Evolutionary conservation across 805 yeast genomes (phyloP), one percentile per base, ranked within the genome.

Genomic region (Hemisphaericaspora nanyangensis): DNA sequence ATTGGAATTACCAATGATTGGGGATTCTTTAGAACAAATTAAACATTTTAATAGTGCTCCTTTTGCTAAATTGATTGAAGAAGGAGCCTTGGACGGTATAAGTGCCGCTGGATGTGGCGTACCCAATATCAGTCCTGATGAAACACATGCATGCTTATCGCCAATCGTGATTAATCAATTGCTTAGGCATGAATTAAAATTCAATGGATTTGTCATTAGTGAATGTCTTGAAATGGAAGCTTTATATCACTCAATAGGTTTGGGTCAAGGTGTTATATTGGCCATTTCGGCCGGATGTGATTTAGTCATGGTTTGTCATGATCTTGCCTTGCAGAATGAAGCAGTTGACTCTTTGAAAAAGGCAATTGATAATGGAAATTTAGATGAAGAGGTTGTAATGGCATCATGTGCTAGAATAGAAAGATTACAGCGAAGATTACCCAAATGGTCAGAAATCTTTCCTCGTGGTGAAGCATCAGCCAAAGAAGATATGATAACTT

Each of bases 221-320:
- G 85, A 79, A 49, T 79, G 85, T 48, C 58, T 79, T 34, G 82
- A 79, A 50, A 68, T 79, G 76, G 84, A 79, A 42, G 77, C 82
- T 1, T 58, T 79, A 17, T 76, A 76, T 52, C 79, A 76, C 39
- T 75, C 77, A n/a, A 72, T 79, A 36, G 85, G 85, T 4, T 63
- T 79, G 27, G 78, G 80, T n/a, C 85, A 79, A 54, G 85, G 84
- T 7, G 80, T 79, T 1, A 71, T 77, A 6, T 63, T 77, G 50
- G 80, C 84, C 2, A 60, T 78, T n/a, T 68, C 70, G 35, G 85
- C 83, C 6, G 80, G 84, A 5, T 79, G 85, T 56, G 85, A 79
- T 52, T 60, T 79, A 43, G 76, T 79, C 7, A 65, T 79, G 69
- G 80, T 79, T 17, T 79, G 85, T 52, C 80, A 77, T 47, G 77